Evolutionary conservation across 805 yeast genomes (phyloP), one percentile per base, ranked within the genome.

Genomic region (Candida montana): DNA sequence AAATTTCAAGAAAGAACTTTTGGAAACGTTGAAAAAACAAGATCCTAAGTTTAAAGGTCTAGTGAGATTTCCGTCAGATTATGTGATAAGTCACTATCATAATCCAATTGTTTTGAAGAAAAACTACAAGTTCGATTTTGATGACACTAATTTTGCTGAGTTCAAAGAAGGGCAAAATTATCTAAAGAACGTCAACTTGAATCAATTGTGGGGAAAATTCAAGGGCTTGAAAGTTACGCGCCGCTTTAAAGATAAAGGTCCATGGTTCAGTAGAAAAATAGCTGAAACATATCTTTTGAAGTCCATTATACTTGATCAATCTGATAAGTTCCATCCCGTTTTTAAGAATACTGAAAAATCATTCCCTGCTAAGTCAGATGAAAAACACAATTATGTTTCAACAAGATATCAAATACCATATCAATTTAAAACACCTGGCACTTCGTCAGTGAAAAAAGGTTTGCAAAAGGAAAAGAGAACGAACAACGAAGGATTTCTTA

Each of bases 71-170:
- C 75, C 74, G 1, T 49, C 60, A 2, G 66, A 63, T 32, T 54
- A 51, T 33, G 58, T 60, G 11, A 50, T 70, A 4, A 56, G 64
- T 59, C 49, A 61, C 23, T 73, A 72, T 49, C 65, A 63, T 33
- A 67, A 65, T 39, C 77, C 77, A 1, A 37, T 61, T 7, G 33
- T 63, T n/a, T 32, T 37, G 4, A 39, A 45, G 10, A 13, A 31
- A 12, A 18, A 7, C 3, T 46, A n/a, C n/a, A n/a, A n/a, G n/a
- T 37, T 17, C 5, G 9, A 12, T 46, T 46, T 27, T 16, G 20
- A 7, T 9, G 12, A 9, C 18, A 46, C 49, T 1, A 46, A 46
- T 31, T 43, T 35, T 31, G 47, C 47, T 3, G 39, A 37, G 15
- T 37, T 36, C 15, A 20, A 34, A 2, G 31, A 37, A 10, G 36